A percentile compares a stretch with the other conserved stretches of the same genome.
phyloP scores from a whole-genome alignment of 2,329 filamentous ascomycete genomes.

The Paradendryphiella salina region DNA sequence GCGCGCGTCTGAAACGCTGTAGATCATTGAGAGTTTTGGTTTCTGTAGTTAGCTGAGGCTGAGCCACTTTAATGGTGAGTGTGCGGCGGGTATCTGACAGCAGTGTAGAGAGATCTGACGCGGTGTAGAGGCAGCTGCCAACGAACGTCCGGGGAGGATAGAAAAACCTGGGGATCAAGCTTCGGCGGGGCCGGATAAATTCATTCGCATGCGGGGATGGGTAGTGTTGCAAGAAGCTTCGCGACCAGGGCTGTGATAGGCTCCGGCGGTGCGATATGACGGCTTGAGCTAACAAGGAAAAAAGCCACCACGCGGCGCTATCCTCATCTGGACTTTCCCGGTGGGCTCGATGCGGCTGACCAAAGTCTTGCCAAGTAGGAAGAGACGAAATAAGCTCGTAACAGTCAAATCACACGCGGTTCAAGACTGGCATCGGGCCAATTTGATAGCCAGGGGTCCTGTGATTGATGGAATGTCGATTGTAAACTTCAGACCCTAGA shows the following conservation, averaged over 20 bases:
- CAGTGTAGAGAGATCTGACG: neutral
- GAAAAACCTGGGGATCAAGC: neutral
- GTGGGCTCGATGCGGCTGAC: slow-evolving; percentile 25
- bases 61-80: too few species aligned
- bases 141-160: neutral
- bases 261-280: slow-evolving; percentile 7
- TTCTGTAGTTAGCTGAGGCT: too few species aligned
- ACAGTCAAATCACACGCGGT: slow-evolving; percentile 20
- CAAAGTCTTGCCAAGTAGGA: slow-evolving; percentile 20
- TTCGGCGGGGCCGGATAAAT: slow-evolving; percentile 9
- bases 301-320: slow-evolving; percentile 22
- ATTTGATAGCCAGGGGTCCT: slow-evolving; percentile 7
- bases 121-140: neutral
- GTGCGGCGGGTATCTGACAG: too few species aligned
- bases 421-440: slow-evolving; percentile 23
- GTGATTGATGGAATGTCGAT: slow-evolving; percentile 31
- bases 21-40: too few species aligned
- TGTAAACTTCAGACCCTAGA: slow-evolving; percentile 16
- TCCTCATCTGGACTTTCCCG: slow-evolving; percentile 15
- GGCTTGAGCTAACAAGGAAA: slow-evolving; percentile 9
- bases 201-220: slow-evolving; percentile 6
- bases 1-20: too few species aligned
- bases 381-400: slow-evolving; percentile 17
- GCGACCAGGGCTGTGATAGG: slow-evolving; percentile 21
- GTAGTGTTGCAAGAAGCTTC: slow-evolving; percentile 16